Conservation (phyloP, 306 rosid genomes). For the Pyrus betulifolia region DNA sequence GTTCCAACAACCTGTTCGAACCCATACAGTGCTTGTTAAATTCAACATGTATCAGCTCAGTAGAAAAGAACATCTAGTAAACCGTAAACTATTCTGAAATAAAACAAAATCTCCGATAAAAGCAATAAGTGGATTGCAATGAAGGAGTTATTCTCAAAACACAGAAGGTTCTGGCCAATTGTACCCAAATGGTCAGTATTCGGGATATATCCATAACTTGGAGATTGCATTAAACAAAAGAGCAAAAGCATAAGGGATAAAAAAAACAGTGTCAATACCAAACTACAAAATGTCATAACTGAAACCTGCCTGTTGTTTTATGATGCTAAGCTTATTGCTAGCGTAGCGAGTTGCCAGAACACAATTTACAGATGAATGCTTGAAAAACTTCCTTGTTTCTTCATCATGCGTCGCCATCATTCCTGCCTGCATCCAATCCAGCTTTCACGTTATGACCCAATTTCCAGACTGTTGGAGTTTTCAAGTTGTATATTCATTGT, state of each 20-base stretch:
- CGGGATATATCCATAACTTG: not conserved
- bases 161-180: not conserved
- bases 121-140: not conserved
- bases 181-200: too few species aligned
- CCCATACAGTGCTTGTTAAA: slow-evolving; percentile 22
- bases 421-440: slow-evolving; percentile 53
- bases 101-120: not conserved
- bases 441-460: slow-evolving; percentile 7
- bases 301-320: slow-evolving; percentile 68
- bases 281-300: not conserved
- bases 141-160: not conserved
- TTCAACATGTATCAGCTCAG: slow-evolving; percentile 9
- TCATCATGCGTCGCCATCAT: slow-evolving; percentile 92
- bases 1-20: slow-evolving; percentile 69
- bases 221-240: not conserved
- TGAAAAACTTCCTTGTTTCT: slow-evolving; percentile 76
- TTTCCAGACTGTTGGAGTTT: not conserved
- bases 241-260: not conserved
- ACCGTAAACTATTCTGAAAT: not conserved
- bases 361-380: slow-evolving; percentile 85
- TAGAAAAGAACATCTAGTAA: not conserved
- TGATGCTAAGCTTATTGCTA: slow-evolving; percentile 63
- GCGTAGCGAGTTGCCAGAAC: slow-evolving; percentile 76
- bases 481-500: too few species aligned
- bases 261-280: not conserved